Conservation (phyloP, 306 rosid genomes). For the Calophaca sinica region DNA sequence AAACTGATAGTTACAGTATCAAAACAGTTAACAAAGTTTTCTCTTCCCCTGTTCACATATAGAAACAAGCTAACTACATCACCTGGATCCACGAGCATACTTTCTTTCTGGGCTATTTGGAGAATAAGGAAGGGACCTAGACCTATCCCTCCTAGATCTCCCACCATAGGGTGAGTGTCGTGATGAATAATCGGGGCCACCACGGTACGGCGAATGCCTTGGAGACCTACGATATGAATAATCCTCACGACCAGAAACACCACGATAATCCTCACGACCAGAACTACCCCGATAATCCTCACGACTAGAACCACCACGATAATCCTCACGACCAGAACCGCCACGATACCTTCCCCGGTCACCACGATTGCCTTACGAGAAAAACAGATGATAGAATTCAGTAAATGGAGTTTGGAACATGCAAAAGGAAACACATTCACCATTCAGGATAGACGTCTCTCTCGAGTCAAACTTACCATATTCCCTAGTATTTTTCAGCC, state of each 20-base stretch:
- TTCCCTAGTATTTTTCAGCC: constrained; percentile 88
- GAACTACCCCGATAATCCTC: constrained; percentile 10
- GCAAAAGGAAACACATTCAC: neutral
- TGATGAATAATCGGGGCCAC: constrained; percentile 63
- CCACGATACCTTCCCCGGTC: constrained; percentile 65
- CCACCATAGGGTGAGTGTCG: constrained; percentile 76
- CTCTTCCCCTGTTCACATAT: neutral
- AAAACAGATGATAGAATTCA: constrained; percentile 30
- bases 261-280: constrained; percentile 48
- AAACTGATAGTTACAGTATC: constrained; percentile 21
- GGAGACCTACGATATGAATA: constrained; percentile 51
- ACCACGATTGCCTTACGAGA: constrained; percentile 38
- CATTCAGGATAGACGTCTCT: constrained; percentile 28
- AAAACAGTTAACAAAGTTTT: neutral
- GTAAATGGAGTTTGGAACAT: neutral
- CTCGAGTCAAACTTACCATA: constrained; percentile 65
- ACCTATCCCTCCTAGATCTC: constrained; percentile 87
- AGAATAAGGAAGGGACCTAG: constrained; percentile 73
- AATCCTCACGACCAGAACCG: constrained; percentile 79
- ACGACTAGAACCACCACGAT: constrained; percentile 27
- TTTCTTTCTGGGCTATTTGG: constrained; percentile 84
- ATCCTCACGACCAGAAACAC: constrained; percentile 57
- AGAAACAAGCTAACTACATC: constrained; percentile 38
- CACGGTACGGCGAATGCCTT: no score
- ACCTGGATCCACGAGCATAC: constrained; percentile 73